Evolutionary conservation across 1,139 yeast species (phyloP).

Genomic region (Sugiyamaella neomexicana): DNA sequence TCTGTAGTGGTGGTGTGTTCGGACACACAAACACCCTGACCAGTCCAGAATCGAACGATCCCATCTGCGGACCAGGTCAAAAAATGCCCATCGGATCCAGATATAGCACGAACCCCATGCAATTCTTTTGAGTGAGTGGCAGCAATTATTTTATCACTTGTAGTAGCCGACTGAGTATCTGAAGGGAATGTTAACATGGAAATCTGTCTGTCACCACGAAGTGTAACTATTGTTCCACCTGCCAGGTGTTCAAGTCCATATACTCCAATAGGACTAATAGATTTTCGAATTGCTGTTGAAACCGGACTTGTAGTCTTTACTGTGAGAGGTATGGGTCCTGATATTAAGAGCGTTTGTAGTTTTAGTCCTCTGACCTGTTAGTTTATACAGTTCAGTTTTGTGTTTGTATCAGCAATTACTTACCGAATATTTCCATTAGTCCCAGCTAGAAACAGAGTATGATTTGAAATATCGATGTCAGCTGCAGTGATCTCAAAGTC

Average conservation of each 20-base stretch:
- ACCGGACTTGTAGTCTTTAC: neutral
- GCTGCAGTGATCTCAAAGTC: constrained; percentile 27
- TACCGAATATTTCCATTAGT: constrained; percentile 18
- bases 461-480: constrained; percentile 31
- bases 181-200: constrained; percentile 1
- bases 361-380: constrained; percentile 8
- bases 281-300: neutral
- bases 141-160: neutral
- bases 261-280: constrained; percentile 1
- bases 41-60: constrained; percentile 28
- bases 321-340: constrained; percentile 17
- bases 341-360: constrained; percentile 18
- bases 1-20: constrained; percentile 10
- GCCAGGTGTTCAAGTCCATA: constrained; percentile 4
- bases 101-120: constrained; percentile 25
- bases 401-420: neutral
- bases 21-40: constrained; percentile 24
- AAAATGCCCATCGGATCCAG: constrained; percentile 21
- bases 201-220: constrained; percentile 18
- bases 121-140: constrained; percentile 24
- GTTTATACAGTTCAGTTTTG: neutral
- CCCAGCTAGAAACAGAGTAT: constrained; percentile 29
- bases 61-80: constrained; percentile 37
- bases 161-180: neutral
- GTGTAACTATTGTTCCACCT: constrained; percentile 3